Conservation (phyloP, 768 basidiomycete species). For the Suillus weaverae region DNA sequence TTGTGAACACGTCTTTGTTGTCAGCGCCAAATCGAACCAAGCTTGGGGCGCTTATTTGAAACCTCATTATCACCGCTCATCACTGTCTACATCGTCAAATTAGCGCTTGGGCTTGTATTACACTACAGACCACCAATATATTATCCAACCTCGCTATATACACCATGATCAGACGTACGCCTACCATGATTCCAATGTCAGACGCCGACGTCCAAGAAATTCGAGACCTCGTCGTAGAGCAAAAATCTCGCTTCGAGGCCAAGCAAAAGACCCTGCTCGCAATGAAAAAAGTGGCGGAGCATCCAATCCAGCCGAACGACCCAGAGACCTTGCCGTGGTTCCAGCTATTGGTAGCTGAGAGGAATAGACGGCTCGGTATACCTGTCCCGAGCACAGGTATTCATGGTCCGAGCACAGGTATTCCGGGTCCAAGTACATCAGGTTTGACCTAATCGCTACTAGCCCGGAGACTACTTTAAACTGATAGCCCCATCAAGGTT, state of each 20-base stretch:
- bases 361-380: constrained; percentile 28
- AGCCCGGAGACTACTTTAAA: not conserved
- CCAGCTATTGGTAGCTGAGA: constrained; percentile 15
- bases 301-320: not conserved
- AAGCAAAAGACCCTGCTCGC: constrained; percentile 33
- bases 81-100: constrained; percentile 4
- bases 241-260: constrained; percentile 42
- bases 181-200: constrained; percentile 74
- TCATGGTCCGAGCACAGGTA: not conserved
- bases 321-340: not conserved
- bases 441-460: constrained; percentile 5
- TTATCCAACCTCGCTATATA: not conserved
- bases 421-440: constrained; percentile 22
- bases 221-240: constrained; percentile 56
- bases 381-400: constrained; percentile 10
- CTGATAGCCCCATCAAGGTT: not conserved
- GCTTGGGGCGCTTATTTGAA: not conserved
- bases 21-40: constrained; percentile 1
- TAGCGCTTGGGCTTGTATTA: not conserved
- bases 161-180: constrained; percentile 71
- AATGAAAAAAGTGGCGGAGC: constrained; percentile 44
- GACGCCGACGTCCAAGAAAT: constrained; percentile 81
- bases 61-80: constrained; percentile 1
- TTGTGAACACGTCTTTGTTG: constrained; percentile 16
- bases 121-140: not conserved